A percentile compares a stretch with the other conserved stretches of the same genome.
Conservation (phyloP, 1,284 basidiomycete genomes). For the Boletus smithii region DNA sequence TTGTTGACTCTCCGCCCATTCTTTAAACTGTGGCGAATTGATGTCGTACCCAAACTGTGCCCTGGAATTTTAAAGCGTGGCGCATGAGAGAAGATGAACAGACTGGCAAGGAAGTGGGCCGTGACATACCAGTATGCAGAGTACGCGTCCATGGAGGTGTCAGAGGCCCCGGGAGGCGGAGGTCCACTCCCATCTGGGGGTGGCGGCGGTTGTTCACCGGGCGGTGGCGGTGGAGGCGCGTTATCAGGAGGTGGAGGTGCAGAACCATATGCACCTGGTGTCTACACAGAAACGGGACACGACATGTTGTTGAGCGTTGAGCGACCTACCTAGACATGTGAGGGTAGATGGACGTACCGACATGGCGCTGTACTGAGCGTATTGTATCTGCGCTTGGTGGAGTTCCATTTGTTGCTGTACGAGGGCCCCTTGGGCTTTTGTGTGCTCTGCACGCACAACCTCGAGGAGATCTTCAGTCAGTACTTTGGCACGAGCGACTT, state of each 20-base stretch:
- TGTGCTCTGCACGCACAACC: conserved; percentile 83
- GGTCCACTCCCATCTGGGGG: conserved; percentile 48
- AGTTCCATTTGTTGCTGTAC: conserved; percentile 79
- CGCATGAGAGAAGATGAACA: not conserved
- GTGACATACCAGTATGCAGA: conserved; percentile 62
- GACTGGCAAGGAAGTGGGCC: not conserved
- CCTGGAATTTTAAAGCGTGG: conserved; percentile 40
- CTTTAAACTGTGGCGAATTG: conserved; percentile 75
- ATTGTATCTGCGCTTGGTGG: conserved; percentile 75
- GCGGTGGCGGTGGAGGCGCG: conserved; percentile 57
- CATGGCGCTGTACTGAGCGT: conserved; percentile 66
- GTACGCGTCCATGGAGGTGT: conserved; percentile 61
- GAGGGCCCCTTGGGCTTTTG: conserved; percentile 64
- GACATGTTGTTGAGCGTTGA: not conserved
- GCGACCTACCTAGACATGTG: not conserved
- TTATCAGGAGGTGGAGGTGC: conserved; percentile 56
- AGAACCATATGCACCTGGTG: conserved; percentile 47
- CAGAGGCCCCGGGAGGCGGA: conserved; percentile 33
- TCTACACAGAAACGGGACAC: conserved; percentile 1
- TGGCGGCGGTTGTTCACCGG: conserved; percentile 60
- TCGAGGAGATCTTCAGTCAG: conserved; percentile 87
- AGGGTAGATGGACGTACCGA: conserved; percentile 45
- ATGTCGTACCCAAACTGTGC: conserved; percentile 89
- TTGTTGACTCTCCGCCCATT: conserved; percentile 70
- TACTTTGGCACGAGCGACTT: conserved; percentile 83